These are phyloP conservation scores for Phtheirospermum japonicum DNA, from an alignment of 257 asterid species.

Conservation along the genomic window DNA sequence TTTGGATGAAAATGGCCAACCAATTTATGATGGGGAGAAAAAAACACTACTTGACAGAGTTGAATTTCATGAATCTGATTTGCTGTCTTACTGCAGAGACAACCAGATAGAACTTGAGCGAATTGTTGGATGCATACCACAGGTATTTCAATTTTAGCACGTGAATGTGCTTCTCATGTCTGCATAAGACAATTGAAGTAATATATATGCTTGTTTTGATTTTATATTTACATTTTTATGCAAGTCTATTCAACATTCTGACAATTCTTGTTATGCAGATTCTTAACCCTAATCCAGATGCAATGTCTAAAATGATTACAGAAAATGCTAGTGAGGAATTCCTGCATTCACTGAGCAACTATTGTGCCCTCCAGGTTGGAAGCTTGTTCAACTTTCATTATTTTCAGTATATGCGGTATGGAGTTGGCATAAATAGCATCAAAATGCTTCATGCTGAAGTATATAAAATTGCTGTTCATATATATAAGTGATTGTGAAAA, in stretches of 20 bases:
- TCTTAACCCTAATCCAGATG: constrained; percentile 98
- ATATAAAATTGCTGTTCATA: constrained; percentile 20
- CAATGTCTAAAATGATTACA: constrained; percentile 93
- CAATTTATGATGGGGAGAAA: constrained; percentile 72
- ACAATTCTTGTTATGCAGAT: constrained; percentile 50
- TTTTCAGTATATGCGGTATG: constrained; percentile 19
- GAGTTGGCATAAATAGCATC: constrained; percentile 14
- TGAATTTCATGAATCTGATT: constrained; percentile 90
- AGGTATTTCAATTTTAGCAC: constrained; percentile 50
- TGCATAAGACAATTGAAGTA: constrained; percentile 4
- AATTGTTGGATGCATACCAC: constrained; percentile 98
- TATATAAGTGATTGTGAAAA: background rate
- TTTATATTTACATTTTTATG: constrained; percentile 14
- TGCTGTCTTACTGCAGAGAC: constrained; percentile 89
- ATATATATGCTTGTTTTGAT: constrained; percentile 21
- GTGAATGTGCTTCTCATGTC: constrained; percentile 16
- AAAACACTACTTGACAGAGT: constrained; percentile 91
- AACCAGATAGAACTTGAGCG: constrained; percentile 87
- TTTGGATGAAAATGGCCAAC: constrained; percentile 85
- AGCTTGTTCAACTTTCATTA: constrained; percentile 24
- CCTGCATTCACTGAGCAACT: constrained; percentile 78
- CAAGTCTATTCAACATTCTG: constrained; percentile 13
- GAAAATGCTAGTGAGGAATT: constrained; percentile 99
- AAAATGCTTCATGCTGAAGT: constrained; percentile 22
- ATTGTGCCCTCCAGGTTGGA: constrained; percentile 93